Conservation (phyloP, 441 rosid genomes). For the Erodium moschatum region DNA sequence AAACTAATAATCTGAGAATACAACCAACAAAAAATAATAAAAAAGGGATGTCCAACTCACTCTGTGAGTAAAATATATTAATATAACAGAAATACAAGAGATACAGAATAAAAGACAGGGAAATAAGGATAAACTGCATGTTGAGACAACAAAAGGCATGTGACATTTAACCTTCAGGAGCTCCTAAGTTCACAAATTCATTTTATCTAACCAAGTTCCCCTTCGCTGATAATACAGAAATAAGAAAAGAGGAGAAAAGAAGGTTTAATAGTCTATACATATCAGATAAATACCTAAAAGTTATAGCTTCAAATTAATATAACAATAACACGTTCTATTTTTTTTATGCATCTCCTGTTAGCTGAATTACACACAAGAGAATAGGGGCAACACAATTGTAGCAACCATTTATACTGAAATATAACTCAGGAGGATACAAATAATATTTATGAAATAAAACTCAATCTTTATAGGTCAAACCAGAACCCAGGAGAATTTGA, state of each 20-base stretch:
- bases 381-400: no score
- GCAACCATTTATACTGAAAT: no score
- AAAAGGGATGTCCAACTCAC: neutral
- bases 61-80: neutral
- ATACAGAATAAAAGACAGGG: neutral
- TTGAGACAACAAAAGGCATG: neutral
- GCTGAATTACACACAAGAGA: neutral
- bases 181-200: neutral
- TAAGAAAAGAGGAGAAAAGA: no score
- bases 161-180: neutral
- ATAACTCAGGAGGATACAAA: no score
- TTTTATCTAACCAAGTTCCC: neutral
- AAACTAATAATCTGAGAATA: neutral
- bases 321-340: constrained; percentile 5
- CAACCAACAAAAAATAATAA: neutral
- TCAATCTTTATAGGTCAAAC: no score
- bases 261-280: constrained; percentile 1
- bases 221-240: neutral
- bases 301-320: constrained; percentile 15
- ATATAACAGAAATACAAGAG: neutral
- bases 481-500: no score
- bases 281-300: neutral
- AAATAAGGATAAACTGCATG: neutral
- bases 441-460: no score
- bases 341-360: neutral